These are phyloP conservation scores for Fonsecaea erecta DNA, from an alignment of 2,329 filamentous ascomycete species.

Conservation along the genomic window DNA sequence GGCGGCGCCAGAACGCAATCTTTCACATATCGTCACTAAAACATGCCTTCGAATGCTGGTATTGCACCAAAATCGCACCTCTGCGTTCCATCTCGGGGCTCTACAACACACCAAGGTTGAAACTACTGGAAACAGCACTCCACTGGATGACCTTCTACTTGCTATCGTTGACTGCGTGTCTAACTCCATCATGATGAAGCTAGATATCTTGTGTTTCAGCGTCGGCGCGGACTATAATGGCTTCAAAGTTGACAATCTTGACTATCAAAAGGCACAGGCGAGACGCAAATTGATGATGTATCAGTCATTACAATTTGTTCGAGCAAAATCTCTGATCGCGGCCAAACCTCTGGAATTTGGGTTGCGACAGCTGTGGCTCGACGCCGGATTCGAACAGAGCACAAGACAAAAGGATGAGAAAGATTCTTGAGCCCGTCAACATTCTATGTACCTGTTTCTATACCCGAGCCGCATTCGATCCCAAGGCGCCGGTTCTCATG, in stretches of 20 bases:
- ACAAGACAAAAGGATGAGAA: not conserved
- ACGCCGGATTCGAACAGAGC: not conserved
- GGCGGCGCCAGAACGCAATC: not conserved
- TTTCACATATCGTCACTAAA: conserved; percentile 3
- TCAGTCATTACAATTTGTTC: conserved; percentile 8
- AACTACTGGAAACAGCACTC: not conserved
- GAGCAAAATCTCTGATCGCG: conserved; percentile 8
- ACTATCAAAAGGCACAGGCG: not conserved
- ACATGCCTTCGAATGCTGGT: conserved; percentile 18
- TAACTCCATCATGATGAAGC: conserved; percentile 10
- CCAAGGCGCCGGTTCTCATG: not conserved
- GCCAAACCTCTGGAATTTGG: conserved; percentile 19
- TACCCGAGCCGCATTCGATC: not conserved
- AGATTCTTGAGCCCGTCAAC: not conserved
- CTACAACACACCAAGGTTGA: not conserved
- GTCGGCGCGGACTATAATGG: not conserved
- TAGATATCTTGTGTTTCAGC: conserved; percentile 2
- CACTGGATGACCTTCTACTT: not conserved
- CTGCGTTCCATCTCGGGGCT: not conserved
- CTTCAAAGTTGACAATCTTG: not conserved
- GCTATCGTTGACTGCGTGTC: conserved; percentile 15
- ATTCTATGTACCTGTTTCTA: not conserved
- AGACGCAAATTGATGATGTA: conserved; percentile 2
- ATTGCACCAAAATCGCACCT: conserved; percentile 8
- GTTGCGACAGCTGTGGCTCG: conserved; percentile 13